phyloP scores from a whole-genome alignment of 1,139 yeast genomes.

The Pichia norvegensis region DNA sequence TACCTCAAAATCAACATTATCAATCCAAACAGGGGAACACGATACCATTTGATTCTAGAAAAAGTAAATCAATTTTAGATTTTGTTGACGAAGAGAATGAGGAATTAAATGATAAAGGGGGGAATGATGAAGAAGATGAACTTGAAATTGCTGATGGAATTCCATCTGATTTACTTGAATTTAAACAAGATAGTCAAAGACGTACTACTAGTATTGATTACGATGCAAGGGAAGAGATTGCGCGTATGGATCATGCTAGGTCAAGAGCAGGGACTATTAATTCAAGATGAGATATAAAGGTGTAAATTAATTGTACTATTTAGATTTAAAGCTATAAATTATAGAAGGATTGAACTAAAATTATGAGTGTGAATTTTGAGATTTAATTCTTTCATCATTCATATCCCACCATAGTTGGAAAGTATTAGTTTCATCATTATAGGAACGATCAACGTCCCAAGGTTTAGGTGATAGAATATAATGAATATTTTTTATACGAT shows the following conservation, averaged over 20 bases:
- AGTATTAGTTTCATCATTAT: conserved; percentile 26
- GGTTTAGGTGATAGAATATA: conserved; percentile 51
- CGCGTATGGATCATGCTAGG: neutral
- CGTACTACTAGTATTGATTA: conserved; percentile 5
- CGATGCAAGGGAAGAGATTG: neutral
- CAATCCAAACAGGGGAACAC: neutral
- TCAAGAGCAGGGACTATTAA: neutral
- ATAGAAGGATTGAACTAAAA: neutral
- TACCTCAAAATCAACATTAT: conserved; percentile 13
- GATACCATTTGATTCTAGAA: neutral
- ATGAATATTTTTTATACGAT: conserved; percentile 45
- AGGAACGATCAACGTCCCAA: conserved; percentile 38
- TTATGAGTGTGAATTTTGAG: neutral
- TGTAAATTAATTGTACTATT: neutral
- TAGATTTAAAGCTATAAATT: neutral
- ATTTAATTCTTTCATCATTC: conserved; percentile 32
- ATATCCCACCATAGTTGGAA: conserved; percentile 36
- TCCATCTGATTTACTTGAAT: neutral
- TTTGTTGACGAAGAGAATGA: neutral
- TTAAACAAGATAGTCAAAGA: neutral
- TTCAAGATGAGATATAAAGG: neutral
- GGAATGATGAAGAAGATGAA: neutral
- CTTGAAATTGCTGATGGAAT: conserved; percentile 3
- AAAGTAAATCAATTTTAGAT: neutral
- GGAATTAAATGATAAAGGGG: neutral